Base-by-base conservation (phyloP, 2,329 filamentous ascomycete genomes). In the Paraconiothyrium brasiliense region DNA sequence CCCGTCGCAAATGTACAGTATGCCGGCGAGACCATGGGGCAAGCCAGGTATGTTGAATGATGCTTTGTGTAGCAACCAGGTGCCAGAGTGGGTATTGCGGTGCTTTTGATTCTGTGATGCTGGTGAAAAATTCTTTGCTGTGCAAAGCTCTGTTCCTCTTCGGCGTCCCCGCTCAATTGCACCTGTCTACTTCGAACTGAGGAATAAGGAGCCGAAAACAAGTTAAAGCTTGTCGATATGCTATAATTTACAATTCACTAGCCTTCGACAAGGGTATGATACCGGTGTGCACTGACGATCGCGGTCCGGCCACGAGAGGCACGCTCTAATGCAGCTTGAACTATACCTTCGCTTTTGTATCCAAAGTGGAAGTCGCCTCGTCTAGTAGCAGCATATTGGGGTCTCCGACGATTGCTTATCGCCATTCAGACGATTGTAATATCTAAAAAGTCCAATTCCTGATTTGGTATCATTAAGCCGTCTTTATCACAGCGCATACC, bases 381-480 rank as follows among this genome's bases (percentile, higher is more conserved):
- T 97, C 94, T 8, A 97, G 88, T 0, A 97, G 84, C 0, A 97
- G 84, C 71, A 97, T 87, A 80, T 93, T 94, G 1, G 93, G 93
- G 71, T 97, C 91, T 37, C 90, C 93, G 47, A 97, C 91, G 61
- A 97, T 86, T 34, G 93, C 93, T n/a, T n/a, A n/a, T n/a, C n/a
- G n/a, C n/a, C n/a, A n/a, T n/a, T n/a, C n/a, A n/a, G n/a, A n/a
- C n/a, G n/a, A n/a, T n/a, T n/a, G n/a, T n/a, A n/a, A n/a, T n/a
- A n/a, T n/a, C n/a, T n/a, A n/a, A n/a, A n/a, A n/a, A n/a, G n/a
- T n/a, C n/a, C n/a, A n/a, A n/a, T n/a, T n/a, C n/a, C n/a, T n/a
- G n/a, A n/a, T n/a, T n/a, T n/a, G n/a, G n/a, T n/a, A n/a, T n/a
- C n/a, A n/a, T n/a, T n/a, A n/a, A n/a, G n/a, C n/a, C n/a, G n/a